phyloP scores from a whole-genome alignment of 2,329 filamentous ascomycete genomes.

The Dothistroma septosporum region DNA sequence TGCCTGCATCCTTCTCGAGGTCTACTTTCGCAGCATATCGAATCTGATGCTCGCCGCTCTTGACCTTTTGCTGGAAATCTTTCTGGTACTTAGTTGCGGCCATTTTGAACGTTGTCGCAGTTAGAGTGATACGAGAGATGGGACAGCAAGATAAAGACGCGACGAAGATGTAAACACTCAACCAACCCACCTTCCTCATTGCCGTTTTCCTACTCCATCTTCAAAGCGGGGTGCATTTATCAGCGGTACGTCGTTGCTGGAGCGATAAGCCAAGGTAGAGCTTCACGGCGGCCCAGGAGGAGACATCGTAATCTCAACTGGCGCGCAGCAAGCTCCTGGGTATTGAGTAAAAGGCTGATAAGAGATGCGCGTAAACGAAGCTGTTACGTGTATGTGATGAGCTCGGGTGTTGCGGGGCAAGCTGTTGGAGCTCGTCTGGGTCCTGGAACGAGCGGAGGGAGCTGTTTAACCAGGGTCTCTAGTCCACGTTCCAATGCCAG shows the following conservation, averaged over 20 bases:
- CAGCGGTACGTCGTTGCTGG: background rate
- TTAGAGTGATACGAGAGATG: background rate
- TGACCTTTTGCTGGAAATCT: constrained; percentile 1
- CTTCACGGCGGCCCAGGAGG: background rate
- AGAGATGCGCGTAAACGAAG: background rate
- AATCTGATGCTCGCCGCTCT: constrained; percentile 6
- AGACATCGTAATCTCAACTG: background rate
- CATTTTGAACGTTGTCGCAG: background rate
- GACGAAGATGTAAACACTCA: background rate
- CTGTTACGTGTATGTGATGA: background rate
- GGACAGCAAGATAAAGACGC: background rate
- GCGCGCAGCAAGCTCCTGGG: background rate
- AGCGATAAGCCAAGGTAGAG: background rate
- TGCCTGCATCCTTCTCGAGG: constrained; percentile 64
- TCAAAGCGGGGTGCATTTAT: background rate
- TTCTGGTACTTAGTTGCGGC: background rate
- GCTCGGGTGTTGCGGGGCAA: background rate
- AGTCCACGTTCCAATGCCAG: background rate
- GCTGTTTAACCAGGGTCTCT: background rate
- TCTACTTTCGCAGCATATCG: constrained; percentile 70
- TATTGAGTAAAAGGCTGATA: background rate
- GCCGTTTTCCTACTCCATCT: background rate
- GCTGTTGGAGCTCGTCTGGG: background rate
- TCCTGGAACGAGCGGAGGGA: background rate
- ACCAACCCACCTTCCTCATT: background rate